Percentiles rank a stretch among this genome's conserved stretches.
Evolutionary conservation across 148 eudicot genomes (phyloP).

Genomic region (Limonium bicolor): DNA sequence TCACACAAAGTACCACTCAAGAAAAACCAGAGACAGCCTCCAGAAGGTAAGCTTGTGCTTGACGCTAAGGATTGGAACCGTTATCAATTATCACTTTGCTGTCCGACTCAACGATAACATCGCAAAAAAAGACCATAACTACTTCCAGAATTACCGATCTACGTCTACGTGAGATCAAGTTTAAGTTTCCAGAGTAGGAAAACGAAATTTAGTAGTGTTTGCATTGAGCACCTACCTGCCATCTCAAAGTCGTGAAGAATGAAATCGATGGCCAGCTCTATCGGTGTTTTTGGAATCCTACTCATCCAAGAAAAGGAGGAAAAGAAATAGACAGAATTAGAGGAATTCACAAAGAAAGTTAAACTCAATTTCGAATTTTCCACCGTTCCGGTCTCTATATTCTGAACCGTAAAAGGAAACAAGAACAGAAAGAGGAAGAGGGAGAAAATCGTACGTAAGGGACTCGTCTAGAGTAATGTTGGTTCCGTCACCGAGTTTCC

Average conservation of each 20-base stretch:
- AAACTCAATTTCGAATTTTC: not conserved
- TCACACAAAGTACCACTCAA: no score
- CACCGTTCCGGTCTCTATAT: no score
- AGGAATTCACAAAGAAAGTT: not conserved
- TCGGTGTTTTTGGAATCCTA: constrained; percentile 71
- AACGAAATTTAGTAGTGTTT: not conserved
- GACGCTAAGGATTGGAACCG: no score
- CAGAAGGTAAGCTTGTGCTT: no score
- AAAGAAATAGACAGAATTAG: no score
- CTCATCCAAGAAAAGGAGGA: no score
- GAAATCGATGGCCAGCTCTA: constrained; percentile 88
- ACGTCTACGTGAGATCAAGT: no score
- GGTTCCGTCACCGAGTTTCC: constrained; percentile 22
- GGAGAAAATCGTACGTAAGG: constrained; percentile 13
- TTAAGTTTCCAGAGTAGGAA: not conserved
- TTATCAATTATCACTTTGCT: no score
- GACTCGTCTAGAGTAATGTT: constrained; percentile 16
- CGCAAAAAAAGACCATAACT: no score
- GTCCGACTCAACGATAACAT: no score
- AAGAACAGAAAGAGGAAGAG: not conserved
- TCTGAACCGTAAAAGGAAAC: not conserved
- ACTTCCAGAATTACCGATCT: no score
- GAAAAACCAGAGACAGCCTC: no score
- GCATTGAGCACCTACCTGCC: constrained; percentile 46
- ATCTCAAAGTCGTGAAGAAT: constrained; percentile 93